A percentile compares a stretch with the other conserved stretches of the same genome.
Conservation (phyloP, 331 rosid genomes). For the Erythrophleum ivorense region DNA sequence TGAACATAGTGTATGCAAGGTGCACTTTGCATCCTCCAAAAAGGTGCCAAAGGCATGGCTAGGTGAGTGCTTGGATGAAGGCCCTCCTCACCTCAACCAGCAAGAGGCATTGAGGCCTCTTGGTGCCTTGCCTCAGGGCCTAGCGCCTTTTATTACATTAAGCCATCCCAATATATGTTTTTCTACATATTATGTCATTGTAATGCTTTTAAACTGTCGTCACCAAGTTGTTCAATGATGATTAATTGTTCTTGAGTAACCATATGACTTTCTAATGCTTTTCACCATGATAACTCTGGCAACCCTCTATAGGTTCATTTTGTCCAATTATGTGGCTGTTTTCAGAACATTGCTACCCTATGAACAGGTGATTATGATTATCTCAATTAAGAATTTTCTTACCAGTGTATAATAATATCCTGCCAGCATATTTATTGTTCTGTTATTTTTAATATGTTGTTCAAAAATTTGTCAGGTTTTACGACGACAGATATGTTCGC, state of each 20-base stretch:
- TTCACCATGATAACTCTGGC: slow-evolving; percentile 33
- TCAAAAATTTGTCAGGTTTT: slow-evolving; percentile 64
- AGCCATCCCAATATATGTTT: background rate
- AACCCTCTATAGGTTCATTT: slow-evolving; percentile 65
- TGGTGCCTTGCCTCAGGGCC: too few relatives aligned
- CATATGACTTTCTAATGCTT: slow-evolving; percentile 30
- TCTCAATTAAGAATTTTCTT: slow-evolving; percentile 31
- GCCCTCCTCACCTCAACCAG: too few relatives aligned
- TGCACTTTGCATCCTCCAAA: too few relatives aligned
- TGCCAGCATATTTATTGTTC: slow-evolving; percentile 22
- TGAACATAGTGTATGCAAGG: too few relatives aligned
- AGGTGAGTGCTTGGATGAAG: too few relatives aligned
- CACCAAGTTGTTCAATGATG: slow-evolving; percentile 13
- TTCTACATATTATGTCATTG: slow-evolving; percentile 26
- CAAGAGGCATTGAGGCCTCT: too few relatives aligned
- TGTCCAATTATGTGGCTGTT: slow-evolving; percentile 88
- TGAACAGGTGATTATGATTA: slow-evolving; percentile 71
- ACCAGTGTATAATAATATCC: slow-evolving; percentile 36
- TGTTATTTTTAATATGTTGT: slow-evolving; percentile 39
- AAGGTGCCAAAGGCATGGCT: too few relatives aligned
- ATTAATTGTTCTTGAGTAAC: slow-evolving; percentile 5
- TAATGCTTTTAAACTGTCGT: slow-evolving; percentile 29
- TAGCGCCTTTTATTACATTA: too few relatives aligned
- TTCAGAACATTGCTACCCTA: slow-evolving; percentile 82
- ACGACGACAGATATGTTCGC: slow-evolving; percentile 82